Evolutionary conservation across 1,139 yeast genomes (phyloP), one percentile per base, ranked within the genome.

Genomic region (Zhuliangozyma blackwelliae): DNA sequence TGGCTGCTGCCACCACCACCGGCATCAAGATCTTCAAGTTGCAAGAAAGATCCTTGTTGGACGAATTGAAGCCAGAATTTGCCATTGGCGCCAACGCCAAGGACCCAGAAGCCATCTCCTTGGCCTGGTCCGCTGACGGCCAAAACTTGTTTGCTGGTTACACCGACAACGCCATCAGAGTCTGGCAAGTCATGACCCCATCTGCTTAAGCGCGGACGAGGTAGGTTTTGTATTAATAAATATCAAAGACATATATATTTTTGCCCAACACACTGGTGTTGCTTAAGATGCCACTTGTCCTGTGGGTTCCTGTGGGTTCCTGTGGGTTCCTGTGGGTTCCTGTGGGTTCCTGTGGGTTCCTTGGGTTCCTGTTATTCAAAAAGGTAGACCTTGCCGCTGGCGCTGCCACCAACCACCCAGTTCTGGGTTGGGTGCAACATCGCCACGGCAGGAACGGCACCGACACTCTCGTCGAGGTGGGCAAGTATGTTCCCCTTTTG

Each of bases 111-210:
- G 95, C 96, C 69, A 78, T 92, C 70, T 90, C 97, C 55, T 84
- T 92, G 69, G 89, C 97, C 69, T 92, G 99, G 99, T 90, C 97
- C 63, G 95, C 96, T 73, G 98, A 92, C 64, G 98, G 98, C 72
- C 97, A 90, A 82, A 89, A 87, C 85, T 83, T 92, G 76, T 92
- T 89, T 70, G 96, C 97, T 61, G 99, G 99, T 82, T 92, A 92
- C 96, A 90, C 97, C 65, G 99, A 92, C 77, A 88, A 88, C 81
- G 81, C 85, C 67, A 90, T 92, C 82, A 92, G 98, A 80, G 98
- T 90, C 75, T 92, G 97, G 97, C 97, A 92, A 83, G 96, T 92
- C 63, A 90, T 90, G 97, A 89, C 96, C 77, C 80, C 95, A 64
- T 71, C 75, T 51, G 73, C 77, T 66, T 69, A 70, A 63, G 46